Evolutionary conservation across 179 eudicot genomes (phyloP).

Genomic region (Silene coronaria): DNA sequence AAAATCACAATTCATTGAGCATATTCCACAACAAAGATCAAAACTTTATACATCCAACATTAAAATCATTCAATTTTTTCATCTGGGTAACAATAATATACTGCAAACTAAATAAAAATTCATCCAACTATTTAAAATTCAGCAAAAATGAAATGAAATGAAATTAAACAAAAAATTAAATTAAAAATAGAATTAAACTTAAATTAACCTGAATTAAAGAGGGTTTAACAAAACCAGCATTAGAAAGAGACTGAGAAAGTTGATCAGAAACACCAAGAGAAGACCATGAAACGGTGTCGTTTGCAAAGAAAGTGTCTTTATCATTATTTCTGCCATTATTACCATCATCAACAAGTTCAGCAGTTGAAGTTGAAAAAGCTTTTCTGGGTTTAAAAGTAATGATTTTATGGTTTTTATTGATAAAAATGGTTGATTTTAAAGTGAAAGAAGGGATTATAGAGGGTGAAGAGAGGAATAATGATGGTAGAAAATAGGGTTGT

Average conservation of each 20-base stretch:
- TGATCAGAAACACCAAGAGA: slow-evolving; percentile 63
- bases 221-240: slow-evolving; percentile 55
- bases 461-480: slow-evolving; percentile 20
- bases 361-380: slow-evolving; percentile 31
- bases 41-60: background rate
- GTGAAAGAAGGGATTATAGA: background rate
- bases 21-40: background rate
- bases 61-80: background rate
- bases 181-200: background rate
- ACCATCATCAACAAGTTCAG: slow-evolving; percentile 23
- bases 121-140: background rate
- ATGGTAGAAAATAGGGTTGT: slow-evolving; percentile 21
- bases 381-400: slow-evolving; percentile 22
- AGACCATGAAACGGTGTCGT: slow-evolving; percentile 65
- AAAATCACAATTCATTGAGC: background rate
- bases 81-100: background rate
- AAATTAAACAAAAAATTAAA: background rate
- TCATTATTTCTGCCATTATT: background rate
- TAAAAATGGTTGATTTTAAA: slow-evolving; percentile 12
- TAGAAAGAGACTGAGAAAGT: slow-evolving; percentile 48
- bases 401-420: slow-evolving; percentile 13
- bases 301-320: slow-evolving; percentile 59
- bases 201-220: slow-evolving; percentile 65
- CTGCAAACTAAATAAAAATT: background rate
- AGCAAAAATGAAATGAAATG: background rate